phyloP scores from a whole-genome alignment of 2,329 filamentous ascomycete species.

The Cordyceps cicadae region DNA sequence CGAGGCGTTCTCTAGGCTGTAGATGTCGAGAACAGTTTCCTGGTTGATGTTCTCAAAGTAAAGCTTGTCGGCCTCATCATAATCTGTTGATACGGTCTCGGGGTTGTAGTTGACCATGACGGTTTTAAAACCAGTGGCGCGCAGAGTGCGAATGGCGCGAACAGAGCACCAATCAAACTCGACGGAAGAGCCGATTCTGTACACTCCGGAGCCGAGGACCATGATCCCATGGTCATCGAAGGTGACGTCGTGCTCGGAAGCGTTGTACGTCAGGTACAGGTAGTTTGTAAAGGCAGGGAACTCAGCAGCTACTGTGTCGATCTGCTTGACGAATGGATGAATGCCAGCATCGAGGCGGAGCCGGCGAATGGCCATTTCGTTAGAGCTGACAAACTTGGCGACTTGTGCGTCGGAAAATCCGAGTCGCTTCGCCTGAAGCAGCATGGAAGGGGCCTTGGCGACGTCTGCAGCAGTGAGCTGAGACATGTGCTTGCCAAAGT shows the following conservation, averaged over 20 bases:
- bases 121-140: slow-evolving; percentile 79
- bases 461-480: slow-evolving; percentile 57
- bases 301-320: slow-evolving; percentile 95
- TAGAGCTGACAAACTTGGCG: slow-evolving; percentile 88
- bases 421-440: slow-evolving; percentile 82
- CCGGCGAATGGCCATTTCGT: slow-evolving; percentile 81
- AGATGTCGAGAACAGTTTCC: slow-evolving; percentile 88
- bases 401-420: slow-evolving; percentile 93
- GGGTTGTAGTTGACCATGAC: slow-evolving; percentile 96
- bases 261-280: slow-evolving; percentile 93
- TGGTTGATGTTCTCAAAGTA: slow-evolving; percentile 96
- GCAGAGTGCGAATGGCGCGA: slow-evolving; percentile 80
- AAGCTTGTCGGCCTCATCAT: slow-evolving; percentile 85
- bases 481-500: slow-evolving; percentile 76
- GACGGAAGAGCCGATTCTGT: slow-evolving; percentile 93
- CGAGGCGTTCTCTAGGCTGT: slow-evolving; percentile 72
- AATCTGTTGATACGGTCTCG: slow-evolving; percentile 83
- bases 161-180: slow-evolving; percentile 99
- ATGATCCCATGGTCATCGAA: slow-evolving; percentile 91
- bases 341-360: slow-evolving; percentile 80
- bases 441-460: slow-evolving; percentile 52
- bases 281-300: slow-evolving; percentile 95
- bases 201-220: slow-evolving; percentile 93
- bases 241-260: slow-evolving; percentile 69
- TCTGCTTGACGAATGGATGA: slow-evolving; percentile 89